Percentiles rank a stretch among this genome's conserved stretches.
phyloP scores from a whole-genome alignment of 164 flowering plant genomes.

The Piper betle region DNA sequence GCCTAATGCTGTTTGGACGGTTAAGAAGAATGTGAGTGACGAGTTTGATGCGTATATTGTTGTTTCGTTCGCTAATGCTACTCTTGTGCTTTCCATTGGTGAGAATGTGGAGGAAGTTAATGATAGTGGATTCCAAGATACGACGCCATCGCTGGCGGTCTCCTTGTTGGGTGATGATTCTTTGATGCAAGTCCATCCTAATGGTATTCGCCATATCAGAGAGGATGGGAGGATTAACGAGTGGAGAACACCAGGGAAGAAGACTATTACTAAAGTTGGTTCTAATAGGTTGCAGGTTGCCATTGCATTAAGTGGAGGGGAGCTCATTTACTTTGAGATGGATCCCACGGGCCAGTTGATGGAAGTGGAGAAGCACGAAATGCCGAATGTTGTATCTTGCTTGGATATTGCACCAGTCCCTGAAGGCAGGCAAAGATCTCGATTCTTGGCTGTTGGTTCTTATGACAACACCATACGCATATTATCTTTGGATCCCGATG shows the following conservation, averaged over 20 bases:
- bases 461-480: constrained; percentile 91
- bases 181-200: constrained; percentile 97
- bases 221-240: constrained; percentile 97
- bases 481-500: constrained; percentile 94
- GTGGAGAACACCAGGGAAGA: constrained; percentile 99
- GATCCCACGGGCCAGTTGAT: constrained; percentile 88
- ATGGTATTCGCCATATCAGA: constrained; percentile 97
- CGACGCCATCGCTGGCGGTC: constrained; percentile 92
- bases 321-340: constrained; percentile 95
- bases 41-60: constrained; percentile 99
- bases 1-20: constrained; percentile 98
- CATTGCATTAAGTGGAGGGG: constrained; percentile 93
- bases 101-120: constrained; percentile 99
- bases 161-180: constrained; percentile 96
- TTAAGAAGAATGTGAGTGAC: constrained; percentile 82
- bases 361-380: constrained; percentile 98
- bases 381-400: constrained; percentile 97
- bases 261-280: constrained; percentile 90
- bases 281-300: constrained; percentile 97
- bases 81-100: constrained; percentile 97
- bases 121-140: constrained; percentile 95
- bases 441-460: constrained; percentile 98
- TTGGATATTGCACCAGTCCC: constrained; percentile 99
- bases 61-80: constrained; percentile 92
- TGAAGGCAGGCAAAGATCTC: constrained; percentile 95